These are phyloP conservation scores for Neurospora sp. DNA, from an alignment of 495 filamentous ascomycete genomes.

Conservation along the genomic window DNA sequence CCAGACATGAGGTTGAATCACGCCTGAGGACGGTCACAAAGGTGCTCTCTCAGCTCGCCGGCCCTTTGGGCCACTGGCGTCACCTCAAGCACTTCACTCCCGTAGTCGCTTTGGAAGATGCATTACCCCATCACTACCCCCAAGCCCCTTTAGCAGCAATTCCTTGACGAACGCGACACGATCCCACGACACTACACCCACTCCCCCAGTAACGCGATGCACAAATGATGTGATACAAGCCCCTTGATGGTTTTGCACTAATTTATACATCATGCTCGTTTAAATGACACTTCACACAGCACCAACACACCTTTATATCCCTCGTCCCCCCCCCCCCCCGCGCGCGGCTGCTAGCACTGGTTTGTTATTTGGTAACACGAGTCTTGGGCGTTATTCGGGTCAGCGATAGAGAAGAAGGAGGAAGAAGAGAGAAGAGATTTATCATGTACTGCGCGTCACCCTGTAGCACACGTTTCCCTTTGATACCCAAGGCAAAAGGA, in stretches of 20 bases:
- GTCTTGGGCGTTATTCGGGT: background rate
- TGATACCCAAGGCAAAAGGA: background rate
- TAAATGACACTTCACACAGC: slow-evolving; percentile 16
- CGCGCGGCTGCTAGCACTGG: slow-evolving; percentile 13
- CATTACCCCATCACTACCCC: slow-evolving; percentile 4
- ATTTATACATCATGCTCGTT: slow-evolving; percentile 18
- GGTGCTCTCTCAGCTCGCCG: slow-evolving; percentile 3
- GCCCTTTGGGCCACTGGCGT: slow-evolving; percentile 5
- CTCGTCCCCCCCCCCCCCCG: slow-evolving; percentile 1
- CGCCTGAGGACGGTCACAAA: slow-evolving; percentile 2
- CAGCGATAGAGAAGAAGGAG: slow-evolving; percentile 8
- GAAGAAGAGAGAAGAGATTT: slow-evolving; percentile 18
- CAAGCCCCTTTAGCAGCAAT: slow-evolving; percentile 10
- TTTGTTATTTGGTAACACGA: slow-evolving; percentile 8
- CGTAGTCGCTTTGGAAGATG: slow-evolving; percentile 8
- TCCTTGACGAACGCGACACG: slow-evolving; percentile 15
- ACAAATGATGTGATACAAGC: slow-evolving; percentile 27
- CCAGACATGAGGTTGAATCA: slow-evolving; percentile 27
- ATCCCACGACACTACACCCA: slow-evolving; percentile 15
- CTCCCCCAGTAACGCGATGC: slow-evolving; percentile 15
- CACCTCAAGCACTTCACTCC: slow-evolving; percentile 2
- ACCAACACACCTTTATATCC: slow-evolving; percentile 3
- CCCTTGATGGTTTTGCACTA: slow-evolving; percentile 9
- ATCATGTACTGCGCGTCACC: slow-evolving; percentile 18
- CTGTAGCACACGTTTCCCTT: background rate